phyloP scores from a whole-genome alignment of 768 basidiomycete genomes.

The Mycena venus region DNA sequence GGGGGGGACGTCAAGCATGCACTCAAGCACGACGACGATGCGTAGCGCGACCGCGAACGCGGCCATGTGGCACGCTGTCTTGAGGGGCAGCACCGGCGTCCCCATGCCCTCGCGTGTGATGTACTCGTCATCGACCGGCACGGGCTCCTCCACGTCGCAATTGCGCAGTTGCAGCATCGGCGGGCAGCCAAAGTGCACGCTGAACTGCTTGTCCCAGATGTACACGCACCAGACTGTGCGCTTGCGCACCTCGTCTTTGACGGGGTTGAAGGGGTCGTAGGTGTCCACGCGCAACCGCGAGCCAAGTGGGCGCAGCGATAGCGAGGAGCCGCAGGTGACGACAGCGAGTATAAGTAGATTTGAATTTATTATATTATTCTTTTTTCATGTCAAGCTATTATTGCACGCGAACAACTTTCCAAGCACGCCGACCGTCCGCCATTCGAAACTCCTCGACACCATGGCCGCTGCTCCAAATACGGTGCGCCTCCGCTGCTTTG shows the following conservation, averaged over 20 bases:
- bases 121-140: conserved; percentile 90
- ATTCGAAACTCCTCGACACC: no score
- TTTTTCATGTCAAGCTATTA: no score
- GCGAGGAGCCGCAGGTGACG: no score
- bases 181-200: conserved; percentile 90
- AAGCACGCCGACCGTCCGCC: no score
- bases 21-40: conserved; percentile 90
- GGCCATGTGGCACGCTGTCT: conserved; percentile 80
- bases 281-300: conserved; percentile 87
- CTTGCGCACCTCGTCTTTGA: conserved; percentile 93
- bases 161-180: conserved; percentile 89
- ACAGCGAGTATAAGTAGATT: no score
- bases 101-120: conserved; percentile 81
- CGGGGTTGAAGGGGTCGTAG: conserved; percentile 88
- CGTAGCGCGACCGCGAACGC: conserved; percentile 85
- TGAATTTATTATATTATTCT: no score
- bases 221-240: conserved; percentile 98
- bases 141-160: conserved; percentile 92
- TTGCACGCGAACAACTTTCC: no score
- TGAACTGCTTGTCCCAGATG: conserved; percentile 95
- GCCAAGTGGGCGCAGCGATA: no score
- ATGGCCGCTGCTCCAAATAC: no score
- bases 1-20: conserved; percentile 89
- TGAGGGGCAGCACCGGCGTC: conserved; percentile 67
- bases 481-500: no score